Evolutionary conservation across 495 filamentous ascomycete genomes (phyloP), one percentile per base, ranked within the genome.

Genomic region (Aspergillus sclerotioniger): DNA sequence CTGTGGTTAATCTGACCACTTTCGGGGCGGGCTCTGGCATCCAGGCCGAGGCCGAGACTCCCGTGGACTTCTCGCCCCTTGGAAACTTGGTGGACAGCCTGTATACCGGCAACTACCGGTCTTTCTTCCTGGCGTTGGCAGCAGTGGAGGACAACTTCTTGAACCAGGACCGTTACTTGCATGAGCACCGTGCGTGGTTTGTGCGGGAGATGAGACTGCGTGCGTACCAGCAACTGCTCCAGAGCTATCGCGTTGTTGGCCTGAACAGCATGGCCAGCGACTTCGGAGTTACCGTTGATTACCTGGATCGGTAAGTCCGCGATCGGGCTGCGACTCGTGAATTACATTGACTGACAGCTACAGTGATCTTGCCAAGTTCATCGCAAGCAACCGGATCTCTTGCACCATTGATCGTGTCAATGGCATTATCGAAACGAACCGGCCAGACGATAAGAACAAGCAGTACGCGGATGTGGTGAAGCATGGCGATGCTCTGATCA

Each of bases 371-470:
- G 90, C 92, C 69, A 96, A 92, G 71, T 98, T 98, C 76, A 98
- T 98, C 66, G 93, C 94, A 8, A 91, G 85, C 60, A 90, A 92
- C 75, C 87, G 94, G 65, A 90, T 98, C 63, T 85, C 92, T 13
- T 97, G 93, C 80, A 96, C 90, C 28, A 97, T 98, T 63, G 94
- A 98, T 77, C 90, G 94, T 47, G 95, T 98, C 59, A 92, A 94
- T 62, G 93, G 92, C 37, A 89, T 98, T 67, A 97, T 98, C 66
- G 95, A 98, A 80, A 98, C 93, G 25, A 96, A 96, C 75, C 82
- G 95, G 51, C 92, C 94, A 4, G 95, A 97, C 67, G 91, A 96
- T 72, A 98, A 98, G 84, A 96, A 97, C 80, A 96, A 95, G 80
- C 94, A 98, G 74, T 98, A 98, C 71, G 85, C 92, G 50, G 94